Base-by-base conservation (phyloP, 1,284 basidiomycete genomes). In the Anthracocystis panici-leucophaei region DNA sequence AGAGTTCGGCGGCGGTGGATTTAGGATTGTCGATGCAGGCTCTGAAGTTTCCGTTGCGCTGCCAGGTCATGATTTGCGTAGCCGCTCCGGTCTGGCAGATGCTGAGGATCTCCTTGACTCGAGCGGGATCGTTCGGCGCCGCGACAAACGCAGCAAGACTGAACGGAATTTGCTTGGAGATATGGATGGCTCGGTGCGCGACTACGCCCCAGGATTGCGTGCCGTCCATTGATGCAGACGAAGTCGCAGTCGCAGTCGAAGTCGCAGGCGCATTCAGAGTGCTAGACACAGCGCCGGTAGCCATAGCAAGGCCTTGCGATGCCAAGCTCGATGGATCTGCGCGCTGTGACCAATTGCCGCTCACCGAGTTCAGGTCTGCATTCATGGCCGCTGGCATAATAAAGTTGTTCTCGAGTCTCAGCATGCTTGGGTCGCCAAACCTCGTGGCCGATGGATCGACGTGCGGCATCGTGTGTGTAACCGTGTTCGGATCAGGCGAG, bases 1-100 rank as follows among this genome's bases (percentile, higher is more conserved):
- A 29, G 7, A 75, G 48, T 3, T 58, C 48, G 16, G 49, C 48
- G 23, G 65, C 56, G 8, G 72, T 48, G 23, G 46, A 41, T 59
- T 45, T 50, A 4, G 62, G 56, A 14, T 69, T 35, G 20, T 69
- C 49, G 14, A 75, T 59, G 12, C 48, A 27, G 0, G 56, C 48
- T 20, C 63, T 38, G 31, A 75, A 66, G 55, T 66, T 75, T 35
- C 66, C 72, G 10, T 56, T 65, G 31, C 72, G 72, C 51, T 66
- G 66, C 72, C 72, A 75, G 23, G 63, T 56, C 72, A 75, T 65
- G 49, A 75, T 52, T 33, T 75, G 72, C 10, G 72, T 57, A 8
- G 62, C 52, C 5, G 63, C 66, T 33, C 49, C 72, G 4, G 46
- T 60, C 59, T 75, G 72, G n/a, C 21, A 53, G 25, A 75, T 11